Conservation (phyloP, 257 asterid species). For the Oldenlandia corymbosa region DNA sequence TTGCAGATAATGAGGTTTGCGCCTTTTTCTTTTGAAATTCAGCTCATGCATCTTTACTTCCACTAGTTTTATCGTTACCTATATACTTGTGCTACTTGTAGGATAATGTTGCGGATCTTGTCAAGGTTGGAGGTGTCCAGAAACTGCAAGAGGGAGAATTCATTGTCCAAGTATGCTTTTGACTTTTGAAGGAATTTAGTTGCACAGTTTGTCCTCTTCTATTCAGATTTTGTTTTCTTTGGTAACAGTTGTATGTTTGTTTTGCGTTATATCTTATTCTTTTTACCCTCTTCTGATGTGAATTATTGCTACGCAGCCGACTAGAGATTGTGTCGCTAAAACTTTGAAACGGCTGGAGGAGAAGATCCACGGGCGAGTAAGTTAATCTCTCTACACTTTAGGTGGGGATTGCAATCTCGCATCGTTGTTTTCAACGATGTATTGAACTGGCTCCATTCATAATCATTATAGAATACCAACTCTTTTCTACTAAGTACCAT, state of each 20-base stretch:
- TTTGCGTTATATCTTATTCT: neutral
- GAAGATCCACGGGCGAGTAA: slow-evolving; percentile 95
- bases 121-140: slow-evolving; percentile 92
- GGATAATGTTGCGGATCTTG: slow-evolving; percentile 94
- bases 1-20: slow-evolving; percentile 93
- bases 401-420: slow-evolving; percentile 1
- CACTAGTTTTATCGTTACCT: neutral
- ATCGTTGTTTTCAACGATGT: neutral
- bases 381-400: slow-evolving; percentile 24
- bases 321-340: slow-evolving; percentile 97
- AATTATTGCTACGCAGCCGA: slow-evolving; percentile 61
- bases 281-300: neutral
- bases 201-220: no score
- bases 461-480: neutral
- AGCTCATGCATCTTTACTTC: neutral
- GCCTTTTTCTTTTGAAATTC: neutral
- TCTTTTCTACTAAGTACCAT: no score
- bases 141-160: slow-evolving; percentile 98
- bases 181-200: neutral
- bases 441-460: neutral
- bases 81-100: slow-evolving; percentile 17
- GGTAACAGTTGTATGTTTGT: neutral
- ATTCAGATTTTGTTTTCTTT: neutral
- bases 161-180: slow-evolving; percentile 72
- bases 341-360: slow-evolving; percentile 95